A percentile compares a stretch with the other conserved stretches of the same genome.
These are phyloP conservation scores for Aspergillus tubingensis DNA, from an alignment of 2,329 filamentous ascomycete genomes.

Conservation along the genomic window DNA sequence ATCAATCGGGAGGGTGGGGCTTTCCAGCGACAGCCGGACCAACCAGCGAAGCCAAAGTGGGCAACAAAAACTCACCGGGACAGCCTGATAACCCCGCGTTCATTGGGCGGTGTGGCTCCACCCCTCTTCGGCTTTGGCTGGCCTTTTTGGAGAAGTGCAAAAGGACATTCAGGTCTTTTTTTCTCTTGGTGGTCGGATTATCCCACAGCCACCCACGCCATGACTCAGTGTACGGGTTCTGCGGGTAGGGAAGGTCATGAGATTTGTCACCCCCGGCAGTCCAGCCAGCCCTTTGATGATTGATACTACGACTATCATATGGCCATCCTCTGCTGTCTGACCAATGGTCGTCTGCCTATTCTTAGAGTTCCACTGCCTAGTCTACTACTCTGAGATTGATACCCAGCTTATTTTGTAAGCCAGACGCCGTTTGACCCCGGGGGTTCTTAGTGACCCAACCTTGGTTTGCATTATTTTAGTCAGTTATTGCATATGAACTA, in stretches of 20 bases:
- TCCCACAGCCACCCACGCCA: conserved; percentile 7
- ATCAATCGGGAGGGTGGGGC: background rate
- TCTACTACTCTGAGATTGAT: background rate
- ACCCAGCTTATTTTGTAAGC: background rate
- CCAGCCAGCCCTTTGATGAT: background rate
- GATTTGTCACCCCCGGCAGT: background rate
- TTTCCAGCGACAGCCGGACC: background rate
- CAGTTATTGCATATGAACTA: background rate
- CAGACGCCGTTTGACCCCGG: background rate
- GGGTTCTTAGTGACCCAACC: background rate
- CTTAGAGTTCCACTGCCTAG: background rate
- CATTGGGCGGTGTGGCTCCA: conserved; percentile 6
- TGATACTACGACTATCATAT: background rate
- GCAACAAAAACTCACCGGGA: background rate
- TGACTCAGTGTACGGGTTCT: background rate
- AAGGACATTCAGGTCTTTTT: background rate
- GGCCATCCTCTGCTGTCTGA: background rate
- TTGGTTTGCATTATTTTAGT: background rate
- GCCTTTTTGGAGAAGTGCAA: background rate
- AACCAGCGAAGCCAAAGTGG: background rate
- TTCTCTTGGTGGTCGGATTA: background rate
- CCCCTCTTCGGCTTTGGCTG: background rate
- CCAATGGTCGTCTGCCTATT: background rate
- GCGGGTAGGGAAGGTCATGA: conserved; percentile 6
- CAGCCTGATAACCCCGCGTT: background rate